Base-by-base conservation (phyloP, 2,329 filamentous ascomycete species). In the Zelopaecilomyces penicillatus region DNA sequence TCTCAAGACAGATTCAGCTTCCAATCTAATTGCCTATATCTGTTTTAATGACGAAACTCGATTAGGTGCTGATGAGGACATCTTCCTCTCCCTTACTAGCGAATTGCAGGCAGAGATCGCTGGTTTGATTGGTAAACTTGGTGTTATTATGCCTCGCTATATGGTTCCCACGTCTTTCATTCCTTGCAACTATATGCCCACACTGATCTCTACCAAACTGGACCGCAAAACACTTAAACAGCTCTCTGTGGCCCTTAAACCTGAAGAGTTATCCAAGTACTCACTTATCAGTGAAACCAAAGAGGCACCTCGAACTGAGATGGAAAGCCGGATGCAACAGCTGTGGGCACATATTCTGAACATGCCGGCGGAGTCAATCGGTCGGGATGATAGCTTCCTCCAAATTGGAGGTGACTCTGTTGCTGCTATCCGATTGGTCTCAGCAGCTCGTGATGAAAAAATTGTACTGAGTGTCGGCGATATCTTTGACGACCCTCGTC, bases 281-380 rank as follows among this genome's bases (percentile, higher is more conserved):
- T 54, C 54, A 1, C 53, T 57, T 6, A 57, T 61, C 38, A 44
- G 58, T 27, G 54, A 47, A 19, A 50, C 48, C 37, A 51, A 48
- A 34, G 47, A 44, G 9, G 37, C 30, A 4, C 47, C 49, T 4
- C 38, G 43, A 34, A 52, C 54, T 4, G 50, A 53, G 9, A 48
- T 54, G 26, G 53, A 58, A 30, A 52, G 56, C 30, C 51, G 55
- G 7, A 42, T 70, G 7, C 54, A 57, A 6, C 50, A 56, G 29
- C 67, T 70, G 57, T 68, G 49, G 49, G 44, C 44, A 2, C 32
- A 42, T 4, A 30, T 48, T 4, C 39, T 48, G 1, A 39, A 42
- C 4, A n/a, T 50, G 6, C 29, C 39, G 3, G 9, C 33, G 4
- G 39, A 47, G 5, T 38, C 27, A 9, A 54, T 56, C 30, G 47